Conservation (phyloP, 2,329 filamentous ascomycete species). For the Aulographum hederae region DNA sequence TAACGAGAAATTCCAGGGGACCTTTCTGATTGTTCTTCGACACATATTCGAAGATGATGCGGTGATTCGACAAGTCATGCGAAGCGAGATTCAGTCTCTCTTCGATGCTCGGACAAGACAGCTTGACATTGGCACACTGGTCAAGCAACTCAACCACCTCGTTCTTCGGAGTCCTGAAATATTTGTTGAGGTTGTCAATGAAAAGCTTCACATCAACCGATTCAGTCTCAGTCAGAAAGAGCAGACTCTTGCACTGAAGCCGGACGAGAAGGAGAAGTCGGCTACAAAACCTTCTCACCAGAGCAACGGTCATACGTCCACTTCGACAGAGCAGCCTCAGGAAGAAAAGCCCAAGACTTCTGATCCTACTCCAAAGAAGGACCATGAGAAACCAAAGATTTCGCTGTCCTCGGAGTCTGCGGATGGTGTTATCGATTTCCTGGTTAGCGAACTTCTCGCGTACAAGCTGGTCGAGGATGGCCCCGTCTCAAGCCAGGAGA, state of each 20-base stretch:
- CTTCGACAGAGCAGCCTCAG: conserved; percentile 10
- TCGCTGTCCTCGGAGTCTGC: conserved; percentile 80
- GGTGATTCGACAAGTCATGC: conserved; percentile 80
- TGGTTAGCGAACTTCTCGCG: conserved; percentile 78
- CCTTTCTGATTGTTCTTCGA: conserved; percentile 71
- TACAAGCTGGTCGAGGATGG: conserved; percentile 89
- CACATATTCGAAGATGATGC: conserved; percentile 92
- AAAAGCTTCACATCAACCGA: conserved; percentile 56
- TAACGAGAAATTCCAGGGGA: conserved; percentile 53
- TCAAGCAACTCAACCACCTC: conserved; percentile 60
- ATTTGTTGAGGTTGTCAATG: conserved; percentile 76
- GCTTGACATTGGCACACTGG: conserved; percentile 52
- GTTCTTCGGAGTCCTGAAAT: conserved; percentile 66
- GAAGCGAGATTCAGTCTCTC: conserved; percentile 64
- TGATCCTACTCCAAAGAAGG: conserved; percentile 7
- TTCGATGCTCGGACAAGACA: conserved; percentile 39
- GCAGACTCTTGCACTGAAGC: conserved; percentile 34
- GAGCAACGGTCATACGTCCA: conserved; percentile 12
- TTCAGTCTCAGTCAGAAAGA: conserved; percentile 38
- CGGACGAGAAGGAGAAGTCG: conserved; percentile 8
- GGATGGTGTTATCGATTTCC: conserved; percentile 86
- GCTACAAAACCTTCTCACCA: conserved; percentile 14
- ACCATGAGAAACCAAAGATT: conserved; percentile 36
- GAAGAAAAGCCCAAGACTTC: no score
- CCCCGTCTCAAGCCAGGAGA: conserved; percentile 22